Base-by-base conservation (phyloP, 306 rosid genomes). In the Quillaja saponaria region DNA sequence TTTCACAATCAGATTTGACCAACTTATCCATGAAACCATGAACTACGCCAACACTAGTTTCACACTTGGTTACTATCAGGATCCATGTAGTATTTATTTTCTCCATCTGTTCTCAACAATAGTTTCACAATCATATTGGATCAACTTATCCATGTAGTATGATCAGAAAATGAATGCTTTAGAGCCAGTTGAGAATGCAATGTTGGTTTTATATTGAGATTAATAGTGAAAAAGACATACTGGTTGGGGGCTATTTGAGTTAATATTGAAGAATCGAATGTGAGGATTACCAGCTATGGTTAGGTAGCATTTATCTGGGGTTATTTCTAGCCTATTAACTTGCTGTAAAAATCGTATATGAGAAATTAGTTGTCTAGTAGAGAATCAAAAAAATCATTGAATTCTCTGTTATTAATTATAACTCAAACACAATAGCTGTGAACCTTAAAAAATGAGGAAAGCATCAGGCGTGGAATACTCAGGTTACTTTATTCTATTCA, bases 211-310 rank as follows among this genome's bases (percentile, higher is more conserved):
- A 3, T 60, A 50, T 41, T 15, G 47, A 31, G 49, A 16, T 33
- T 41, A 69, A 19, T 17, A 45, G 37, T 31, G 41, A 60, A 66
- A 62, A 38, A 63, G 38, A 83, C 89, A 45, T 76, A 94, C 99
- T 28, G 99, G 99, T 55, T 89, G 99, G 61, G 94, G 84, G 67
- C 84, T 89, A 75, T 82, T 89, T 72, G 99, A 83, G 76, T 85
- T 87, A 70, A 94, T 86, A 87, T 94, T 97, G 60, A 94, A 94
- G 64, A 94, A 68, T 61, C 99, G 83, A 56, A 94, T 89, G 77
- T 94, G 99, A 46, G 99, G 97, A 77, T 94, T 89, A 39, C 99
- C 97, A n/a, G 97, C 99, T 21, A 90, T 97, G 70, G 97, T 97
- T 75, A 94, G 81, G 84, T 63, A 81, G 35, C 86, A 87, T 66